Conservation (phyloP, 345 rosid genomes). For the Excoecaria cochinchinensis region DNA sequence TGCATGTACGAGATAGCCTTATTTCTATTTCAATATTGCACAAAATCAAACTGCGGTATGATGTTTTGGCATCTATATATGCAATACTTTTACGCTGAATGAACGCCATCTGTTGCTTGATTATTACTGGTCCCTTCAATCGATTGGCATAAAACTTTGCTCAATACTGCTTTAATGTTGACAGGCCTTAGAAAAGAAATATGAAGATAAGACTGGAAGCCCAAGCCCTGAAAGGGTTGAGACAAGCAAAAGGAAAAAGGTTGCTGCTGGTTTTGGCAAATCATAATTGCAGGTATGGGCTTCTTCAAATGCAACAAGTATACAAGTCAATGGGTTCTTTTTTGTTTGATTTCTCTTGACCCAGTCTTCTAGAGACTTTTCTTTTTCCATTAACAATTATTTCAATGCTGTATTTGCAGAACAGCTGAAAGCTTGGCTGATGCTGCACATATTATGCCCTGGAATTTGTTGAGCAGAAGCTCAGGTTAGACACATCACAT, state of each 20-base stretch:
- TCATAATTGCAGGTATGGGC: conserved; percentile 33
- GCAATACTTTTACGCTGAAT: background rate
- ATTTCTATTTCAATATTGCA: background rate
- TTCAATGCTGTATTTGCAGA: background rate
- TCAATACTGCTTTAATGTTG: conserved; percentile 19
- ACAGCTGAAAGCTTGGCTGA: background rate
- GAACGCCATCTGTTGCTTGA: background rate
- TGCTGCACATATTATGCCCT: background rate
- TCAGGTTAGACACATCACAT: background rate
- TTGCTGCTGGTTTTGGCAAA: conserved; percentile 83
- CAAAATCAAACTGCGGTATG: background rate
- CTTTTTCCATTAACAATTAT: background rate
- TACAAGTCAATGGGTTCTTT: too few species aligned
- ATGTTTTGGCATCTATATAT: background rate
- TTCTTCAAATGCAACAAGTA: conserved; percentile 16
- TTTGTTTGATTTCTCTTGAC: background rate
- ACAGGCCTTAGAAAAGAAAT: conserved; percentile 80
- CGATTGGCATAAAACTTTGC: background rate
- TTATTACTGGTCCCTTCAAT: background rate
- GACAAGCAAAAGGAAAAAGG: conserved; percentile 49
- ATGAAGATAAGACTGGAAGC: conserved; percentile 68
- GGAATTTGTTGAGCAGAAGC: conserved; percentile 1
- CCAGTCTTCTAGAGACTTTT: background rate
- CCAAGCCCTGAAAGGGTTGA: conserved; percentile 78
- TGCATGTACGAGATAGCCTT: background rate